Evolutionary conservation across 2,329 filamentous ascomycete genomes (phyloP).

Genomic region (Fusarium pseudoanthophilum): DNA sequence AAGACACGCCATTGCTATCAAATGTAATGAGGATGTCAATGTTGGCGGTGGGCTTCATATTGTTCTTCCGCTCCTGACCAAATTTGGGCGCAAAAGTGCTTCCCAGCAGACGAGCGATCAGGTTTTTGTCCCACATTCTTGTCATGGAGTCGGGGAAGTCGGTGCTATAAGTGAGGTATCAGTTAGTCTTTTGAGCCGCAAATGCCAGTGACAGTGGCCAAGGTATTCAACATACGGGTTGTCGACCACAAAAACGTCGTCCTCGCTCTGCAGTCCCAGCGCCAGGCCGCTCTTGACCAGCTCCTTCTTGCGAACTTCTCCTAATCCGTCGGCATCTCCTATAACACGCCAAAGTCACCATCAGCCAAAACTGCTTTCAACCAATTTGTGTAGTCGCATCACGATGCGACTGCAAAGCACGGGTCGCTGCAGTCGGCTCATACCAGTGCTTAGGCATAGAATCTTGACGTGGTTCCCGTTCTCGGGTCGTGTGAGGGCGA

Average conservation of each 20-base stretch:
- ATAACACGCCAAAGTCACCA: slow-evolving; percentile 23
- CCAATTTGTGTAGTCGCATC: slow-evolving; percentile 23
- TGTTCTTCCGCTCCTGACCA: slow-evolving; percentile 48
- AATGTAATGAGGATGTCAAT: slow-evolving; percentile 93
- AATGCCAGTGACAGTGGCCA: background rate
- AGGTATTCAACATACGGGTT: slow-evolving; percentile 65
- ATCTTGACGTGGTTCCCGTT: slow-evolving; percentile 94
- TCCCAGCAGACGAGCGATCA: slow-evolving; percentile 76
- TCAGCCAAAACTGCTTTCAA: slow-evolving; percentile 33
- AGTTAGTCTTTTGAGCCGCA: background rate
- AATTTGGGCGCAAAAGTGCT: slow-evolving; percentile 78
- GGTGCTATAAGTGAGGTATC: slow-evolving; percentile 41
- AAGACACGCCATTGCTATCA: slow-evolving; percentile 82
- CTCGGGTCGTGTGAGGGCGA: slow-evolving; percentile 82
- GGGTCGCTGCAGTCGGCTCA: slow-evolving; percentile 21
- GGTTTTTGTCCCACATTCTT: slow-evolving; percentile 75
- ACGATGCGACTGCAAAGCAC: slow-evolving; percentile 15
- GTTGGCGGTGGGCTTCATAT: slow-evolving; percentile 56
- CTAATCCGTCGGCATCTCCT: slow-evolving; percentile 89
- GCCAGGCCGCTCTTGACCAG: slow-evolving; percentile 81
- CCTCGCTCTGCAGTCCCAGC: slow-evolving; percentile 77
- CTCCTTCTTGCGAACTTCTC: slow-evolving; percentile 84
- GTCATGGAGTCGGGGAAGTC: slow-evolving; percentile 94
- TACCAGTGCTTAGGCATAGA: slow-evolving; percentile 87
- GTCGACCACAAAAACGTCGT: slow-evolving; percentile 88